These are phyloP conservation scores for Heterobasidion parviporum DNA, from an alignment of 1,284 basidiomycete genomes.

Conservation along the genomic window DNA sequence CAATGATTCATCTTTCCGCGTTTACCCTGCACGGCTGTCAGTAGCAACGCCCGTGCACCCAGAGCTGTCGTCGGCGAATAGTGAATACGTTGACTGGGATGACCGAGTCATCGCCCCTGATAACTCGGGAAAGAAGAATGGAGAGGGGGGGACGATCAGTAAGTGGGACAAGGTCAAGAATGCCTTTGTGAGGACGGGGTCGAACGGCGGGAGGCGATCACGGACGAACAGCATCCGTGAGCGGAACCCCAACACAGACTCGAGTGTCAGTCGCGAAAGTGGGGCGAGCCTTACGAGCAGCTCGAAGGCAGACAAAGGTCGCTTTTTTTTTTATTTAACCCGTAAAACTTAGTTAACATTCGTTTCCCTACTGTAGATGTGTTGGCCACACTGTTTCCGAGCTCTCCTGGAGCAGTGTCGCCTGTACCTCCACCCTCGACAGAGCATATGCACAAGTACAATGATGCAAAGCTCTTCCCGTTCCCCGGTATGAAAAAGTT, in stretches of 20 bases:
- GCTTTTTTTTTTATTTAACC: too few relatives aligned
- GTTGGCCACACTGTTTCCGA: constrained; percentile 31
- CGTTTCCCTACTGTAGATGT: neutral
- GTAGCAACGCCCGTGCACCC: constrained; percentile 49
- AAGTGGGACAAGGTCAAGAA: constrained; percentile 64
- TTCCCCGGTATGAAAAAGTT: constrained; percentile 80
- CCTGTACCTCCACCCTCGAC: constrained; percentile 63
- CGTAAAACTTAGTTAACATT: neutral
- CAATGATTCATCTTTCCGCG: constrained; percentile 42
- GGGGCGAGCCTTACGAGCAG: constrained; percentile 54
- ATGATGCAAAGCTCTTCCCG: constrained; percentile 77
- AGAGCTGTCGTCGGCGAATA: constrained; percentile 44
- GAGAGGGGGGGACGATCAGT: constrained; percentile 23
- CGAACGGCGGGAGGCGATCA: constrained; percentile 61
- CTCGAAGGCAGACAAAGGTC: constrained; percentile 41
- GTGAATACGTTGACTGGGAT: constrained; percentile 48
- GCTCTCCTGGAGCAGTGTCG: constrained; percentile 44
- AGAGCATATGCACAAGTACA: constrained; percentile 53
- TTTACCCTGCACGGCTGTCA: constrained; percentile 51
- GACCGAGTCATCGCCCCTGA: constrained; percentile 38
- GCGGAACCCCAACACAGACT: constrained; percentile 53
- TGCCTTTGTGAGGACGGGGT: constrained; percentile 52
- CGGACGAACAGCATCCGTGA: constrained; percentile 66
- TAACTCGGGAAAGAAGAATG: constrained; percentile 47
- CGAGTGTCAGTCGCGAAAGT: constrained; percentile 67